These are phyloP conservation scores for Cocos nucifera DNA, from an alignment of 176 grass and related monocot genomes.

Conservation along the genomic window DNA sequence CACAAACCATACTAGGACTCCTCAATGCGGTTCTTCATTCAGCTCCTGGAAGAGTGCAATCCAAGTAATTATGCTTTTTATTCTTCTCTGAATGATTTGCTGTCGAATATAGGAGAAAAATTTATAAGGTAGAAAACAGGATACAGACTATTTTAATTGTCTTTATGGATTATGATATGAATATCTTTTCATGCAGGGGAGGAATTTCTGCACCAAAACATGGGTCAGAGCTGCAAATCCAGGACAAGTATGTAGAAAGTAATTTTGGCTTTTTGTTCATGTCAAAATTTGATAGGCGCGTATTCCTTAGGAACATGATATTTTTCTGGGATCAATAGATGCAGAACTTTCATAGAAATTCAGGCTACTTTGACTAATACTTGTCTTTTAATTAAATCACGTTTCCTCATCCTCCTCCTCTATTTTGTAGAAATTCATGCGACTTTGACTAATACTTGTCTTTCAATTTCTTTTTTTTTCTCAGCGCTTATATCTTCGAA, in stretches of 20 bases:
- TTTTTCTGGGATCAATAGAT: too few species aligned
- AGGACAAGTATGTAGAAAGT: conserved; percentile 71
- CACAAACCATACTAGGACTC: conserved; percentile 96
- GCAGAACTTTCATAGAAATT: too few species aligned
- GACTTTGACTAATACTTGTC: not conserved
- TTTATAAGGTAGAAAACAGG: too few species aligned
- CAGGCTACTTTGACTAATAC: too few species aligned
- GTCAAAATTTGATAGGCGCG: too few species aligned
- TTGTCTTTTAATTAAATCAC: too few species aligned
- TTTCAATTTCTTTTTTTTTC: not conserved
- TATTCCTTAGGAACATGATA: too few species aligned
- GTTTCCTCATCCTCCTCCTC: not conserved
- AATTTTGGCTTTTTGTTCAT: not conserved
- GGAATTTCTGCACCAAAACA: conserved; percentile 48
- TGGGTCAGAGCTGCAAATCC: conserved; percentile 46
- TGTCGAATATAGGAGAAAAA: not conserved
- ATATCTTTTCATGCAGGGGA: conserved; percentile 46
- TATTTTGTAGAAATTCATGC: conserved; percentile 14
- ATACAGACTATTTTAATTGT: too few species aligned
- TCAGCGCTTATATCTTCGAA: not conserved
- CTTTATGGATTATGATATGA: not conserved
- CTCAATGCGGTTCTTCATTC: conserved; percentile 98
- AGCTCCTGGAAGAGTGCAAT: conserved; percentile 71
- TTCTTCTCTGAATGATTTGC: conserved; percentile 6
- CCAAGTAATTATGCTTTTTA: conserved; percentile 42